Base-by-base conservation (phyloP, 2,329 filamentous ascomycete species). In the Hymenoscyphus repandus region DNA sequence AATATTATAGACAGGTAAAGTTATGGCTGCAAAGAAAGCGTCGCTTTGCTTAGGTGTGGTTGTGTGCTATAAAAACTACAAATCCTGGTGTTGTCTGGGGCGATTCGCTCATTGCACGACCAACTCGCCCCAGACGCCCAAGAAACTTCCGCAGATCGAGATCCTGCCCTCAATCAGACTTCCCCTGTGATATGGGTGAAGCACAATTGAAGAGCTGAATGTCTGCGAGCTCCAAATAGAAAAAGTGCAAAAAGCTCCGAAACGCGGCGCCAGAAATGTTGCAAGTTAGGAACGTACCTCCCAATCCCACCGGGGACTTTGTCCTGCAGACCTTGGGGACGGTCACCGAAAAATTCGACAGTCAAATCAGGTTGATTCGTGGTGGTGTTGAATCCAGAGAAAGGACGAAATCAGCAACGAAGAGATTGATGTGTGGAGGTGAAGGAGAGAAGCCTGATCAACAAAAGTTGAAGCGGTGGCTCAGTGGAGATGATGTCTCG, bases 301-400 rank as follows among this genome's bases (percentile, higher is more conserved):
- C 38, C 17, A 17, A 38, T 46, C 33, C 44, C 32, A 36, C 18
- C 20, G 44, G 33, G n/a, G 33, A 22, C 37, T 27, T 30, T n/a
- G 20, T 22, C 34, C 27, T 33, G 44, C 11, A 11, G 11, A n/a
- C 15, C n/a, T 17, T 46, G 6, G 13, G 13, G 18, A 27, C 33
- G 44, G 44, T 46, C 7, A 36, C 33, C 44, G 44, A 38, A 15
- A 22, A 27, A 15, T 3, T 30, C 40, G 40, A 30, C 13, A 30
- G 40, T 30, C 40, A 43, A 43, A 31, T 43, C 27, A 20, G 17
- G 12, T 43, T 27, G 27, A 43, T 30, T 43, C 22, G 40, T 27
- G 13, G 22, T 39, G 44, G 11, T 46, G 44, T 46, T 39, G 44
- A 46, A 37, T 37, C 43, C 30, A 33, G 32, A 18, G 30, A 18